These are phyloP conservation scores for Lentinula guzmanii DNA, from an alignment of 768 basidiomycete genomes.

Conservation along the genomic window DNA sequence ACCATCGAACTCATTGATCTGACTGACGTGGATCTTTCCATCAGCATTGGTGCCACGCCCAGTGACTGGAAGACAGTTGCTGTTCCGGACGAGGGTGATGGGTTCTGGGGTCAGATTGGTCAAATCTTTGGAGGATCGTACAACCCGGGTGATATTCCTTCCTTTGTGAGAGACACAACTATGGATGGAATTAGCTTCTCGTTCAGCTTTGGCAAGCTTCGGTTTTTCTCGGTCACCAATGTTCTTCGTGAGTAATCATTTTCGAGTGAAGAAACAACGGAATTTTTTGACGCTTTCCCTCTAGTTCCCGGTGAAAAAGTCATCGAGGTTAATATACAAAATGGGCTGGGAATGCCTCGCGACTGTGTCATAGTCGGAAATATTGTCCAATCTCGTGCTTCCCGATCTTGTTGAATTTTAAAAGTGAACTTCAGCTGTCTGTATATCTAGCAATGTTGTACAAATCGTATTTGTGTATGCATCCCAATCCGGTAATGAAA, in stretches of 20 bases:
- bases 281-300: neutral
- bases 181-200: neutral
- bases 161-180: neutral
- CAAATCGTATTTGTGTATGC: too few relatives aligned
- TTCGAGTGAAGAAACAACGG: too few relatives aligned
- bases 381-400: neutral
- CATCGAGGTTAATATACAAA: neutral
- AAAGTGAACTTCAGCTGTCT: too few relatives aligned
- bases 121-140: neutral
- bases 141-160: neutral
- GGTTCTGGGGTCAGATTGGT: neutral
- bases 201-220: neutral
- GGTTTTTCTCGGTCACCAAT: neutral
- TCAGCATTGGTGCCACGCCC: neutral
- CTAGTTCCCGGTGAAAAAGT: neutral
- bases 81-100: neutral
- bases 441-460: neutral
- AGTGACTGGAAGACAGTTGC: neutral
- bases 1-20: neutral
- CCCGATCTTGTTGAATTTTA: too few relatives aligned
- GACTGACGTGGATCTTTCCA: neutral
- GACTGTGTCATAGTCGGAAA: neutral
- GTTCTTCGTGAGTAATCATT: neutral
- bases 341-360: neutral
- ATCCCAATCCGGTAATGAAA: too few relatives aligned